Conservation (phyloP, 495 filamentous ascomycete species). For the Penicillium desertorum region DNA sequence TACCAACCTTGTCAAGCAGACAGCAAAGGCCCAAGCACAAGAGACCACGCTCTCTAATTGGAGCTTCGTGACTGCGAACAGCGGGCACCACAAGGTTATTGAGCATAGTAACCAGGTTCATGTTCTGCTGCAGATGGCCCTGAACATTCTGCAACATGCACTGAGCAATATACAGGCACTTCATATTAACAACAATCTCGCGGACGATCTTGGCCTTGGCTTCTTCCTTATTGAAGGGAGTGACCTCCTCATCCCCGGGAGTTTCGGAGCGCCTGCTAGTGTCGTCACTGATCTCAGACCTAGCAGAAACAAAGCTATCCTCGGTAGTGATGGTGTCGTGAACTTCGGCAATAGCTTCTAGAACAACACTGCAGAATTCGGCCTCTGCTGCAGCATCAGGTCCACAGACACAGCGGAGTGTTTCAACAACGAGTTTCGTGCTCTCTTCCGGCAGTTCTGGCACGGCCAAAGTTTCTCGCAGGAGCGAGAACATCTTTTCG, state of each 20-base stretch:
- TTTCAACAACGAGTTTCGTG: constrained; percentile 83
- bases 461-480: constrained; percentile 80
- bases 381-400: constrained; percentile 75
- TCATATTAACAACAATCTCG: constrained; percentile 96
- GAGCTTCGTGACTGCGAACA: constrained; percentile 87
- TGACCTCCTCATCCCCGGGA: constrained; percentile 47
- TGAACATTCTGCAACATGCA: constrained; percentile 94
- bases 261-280: constrained; percentile 45
- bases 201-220: constrained; percentile 77
- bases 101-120: constrained; percentile 86
- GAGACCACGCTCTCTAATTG: constrained; percentile 86
- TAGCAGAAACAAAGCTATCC: constrained; percentile 90
- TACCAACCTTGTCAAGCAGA: constrained; percentile 74
- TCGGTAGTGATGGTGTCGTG: constrained; percentile 82
- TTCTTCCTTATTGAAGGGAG: constrained; percentile 63
- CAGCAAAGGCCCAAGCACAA: constrained; percentile 88
- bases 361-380: constrained; percentile 89
- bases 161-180: constrained; percentile 94
- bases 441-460: constrained; percentile 88
- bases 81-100: constrained; percentile 96
- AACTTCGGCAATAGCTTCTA: constrained; percentile 92
- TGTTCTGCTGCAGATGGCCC: constrained; percentile 80
- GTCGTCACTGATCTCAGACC: constrained; percentile 75
- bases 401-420: constrained; percentile 77
- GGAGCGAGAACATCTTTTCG: constrained; percentile 91